Evolutionary conservation across 225 moss, liverwort and hornwort species (phyloP), one percentile per base, ranked within the genome.

Genomic region (Straminergon stramineum): DNA sequence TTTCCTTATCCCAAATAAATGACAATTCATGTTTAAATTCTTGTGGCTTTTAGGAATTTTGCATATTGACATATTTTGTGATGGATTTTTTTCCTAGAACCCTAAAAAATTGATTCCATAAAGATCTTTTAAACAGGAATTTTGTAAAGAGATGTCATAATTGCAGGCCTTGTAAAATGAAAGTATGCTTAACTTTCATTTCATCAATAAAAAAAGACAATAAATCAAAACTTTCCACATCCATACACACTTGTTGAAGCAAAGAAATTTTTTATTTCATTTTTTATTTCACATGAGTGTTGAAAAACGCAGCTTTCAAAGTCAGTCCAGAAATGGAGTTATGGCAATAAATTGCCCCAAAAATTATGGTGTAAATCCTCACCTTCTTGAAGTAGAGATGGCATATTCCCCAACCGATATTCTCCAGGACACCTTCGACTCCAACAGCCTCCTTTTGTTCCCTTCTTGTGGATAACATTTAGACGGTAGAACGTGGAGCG

Each of bases 401-500:
- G 86, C 53, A 86, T 30, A 86, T 86, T 51, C 86, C 64, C 17
- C 7, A 15, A 64, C 27, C n/a, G 86, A 86, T 77, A 77, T 64
- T n/a, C 77, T 52, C 3, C 73, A 31, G 81, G 65, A 20, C 65
- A 11, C 60, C 22, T 20, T 43, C 45, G 48, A 48, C 19, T 16
- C 28, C 4, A 69, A 14, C 17, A 17, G 30, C 31, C 17, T 26
- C 41, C n/a, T 7, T 69, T 9, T 10, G 48, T 10, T 48, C 18
- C 48, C 23, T 35, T 26, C 13, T 55, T 91, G 80, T 80, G 85
- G 91, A 91, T 91, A 91, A 90, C 83, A 78, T 84, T 77, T 70
- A 79, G 80, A 81, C 88, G 91, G 88, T 84, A 91, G 84, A 88
- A 80, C 71, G 84, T 66, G 80, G 84, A 79, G 57, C 43, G 75